A percentile compares a stretch with the other conserved stretches of the same genome.
Evolutionary conservation across 139 green algal genomes (phyloP).

Genomic region (Haematococcus lacustris): DNA sequence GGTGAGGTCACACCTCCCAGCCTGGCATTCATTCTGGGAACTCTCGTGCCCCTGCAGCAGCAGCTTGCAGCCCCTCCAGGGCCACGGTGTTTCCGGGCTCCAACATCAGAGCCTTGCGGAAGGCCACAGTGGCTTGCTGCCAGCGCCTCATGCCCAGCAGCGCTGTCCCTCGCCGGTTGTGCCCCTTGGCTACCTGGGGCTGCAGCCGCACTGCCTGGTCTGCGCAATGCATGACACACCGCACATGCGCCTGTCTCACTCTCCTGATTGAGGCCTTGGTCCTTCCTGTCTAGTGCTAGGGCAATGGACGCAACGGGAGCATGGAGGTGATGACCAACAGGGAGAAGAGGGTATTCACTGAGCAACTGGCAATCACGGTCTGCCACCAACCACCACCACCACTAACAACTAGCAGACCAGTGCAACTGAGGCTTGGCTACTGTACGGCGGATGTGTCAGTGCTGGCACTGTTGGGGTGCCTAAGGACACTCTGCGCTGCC

Average conservation of each 20-base stretch:
- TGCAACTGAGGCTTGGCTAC: too few species aligned
- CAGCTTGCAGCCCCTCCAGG: neutral
- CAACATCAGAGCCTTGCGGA: constrained; percentile 19
- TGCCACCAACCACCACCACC: neutral
- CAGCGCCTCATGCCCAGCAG: constrained; percentile 30
- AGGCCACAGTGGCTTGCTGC: constrained; percentile 29
- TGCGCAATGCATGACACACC: neutral
- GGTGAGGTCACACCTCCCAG: too few species aligned
- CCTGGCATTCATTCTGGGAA: too few species aligned
- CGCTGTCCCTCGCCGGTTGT: constrained; percentile 28
- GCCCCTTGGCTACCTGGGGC: constrained; percentile 27
- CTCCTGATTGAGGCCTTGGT: neutral
- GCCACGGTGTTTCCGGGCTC: neutral
- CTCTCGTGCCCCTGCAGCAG: too few species aligned
- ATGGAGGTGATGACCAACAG: neutral
- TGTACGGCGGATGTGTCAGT: too few species aligned
- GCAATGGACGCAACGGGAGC: neutral
- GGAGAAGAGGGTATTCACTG: neutral
- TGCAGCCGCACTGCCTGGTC: constrained; percentile 19
- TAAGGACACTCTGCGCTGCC: too few species aligned
- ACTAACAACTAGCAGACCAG: neutral
- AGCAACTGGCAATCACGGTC: neutral
- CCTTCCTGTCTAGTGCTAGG: neutral
- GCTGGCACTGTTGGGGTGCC: too few species aligned
- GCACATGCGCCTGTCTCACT: neutral